Percentiles rank a stretch among this genome's conserved stretches.
Conservation (phyloP, 2,329 filamentous ascomycete genomes). For the Aspergillus nomiae region DNA sequence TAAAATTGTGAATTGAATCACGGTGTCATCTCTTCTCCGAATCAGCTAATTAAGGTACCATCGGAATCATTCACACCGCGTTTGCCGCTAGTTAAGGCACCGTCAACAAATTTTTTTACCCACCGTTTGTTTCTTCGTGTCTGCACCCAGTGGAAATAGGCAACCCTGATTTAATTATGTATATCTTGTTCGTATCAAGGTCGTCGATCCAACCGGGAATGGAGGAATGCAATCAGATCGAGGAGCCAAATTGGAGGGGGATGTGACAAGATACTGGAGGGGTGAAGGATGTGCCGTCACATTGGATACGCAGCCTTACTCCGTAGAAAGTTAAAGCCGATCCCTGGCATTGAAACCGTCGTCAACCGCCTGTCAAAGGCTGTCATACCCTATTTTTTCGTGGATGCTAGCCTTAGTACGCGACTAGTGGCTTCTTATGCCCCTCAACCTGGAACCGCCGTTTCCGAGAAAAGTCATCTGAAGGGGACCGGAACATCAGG, state of each 20-base stretch:
- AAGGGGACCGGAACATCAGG: neutral
- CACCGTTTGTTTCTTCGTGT: neutral
- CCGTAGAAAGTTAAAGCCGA: constrained; percentile 3
- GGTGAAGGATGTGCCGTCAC: constrained; percentile 1
- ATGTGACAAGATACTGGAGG: neutral
- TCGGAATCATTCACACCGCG: constrained; percentile 1
- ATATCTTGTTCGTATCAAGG: neutral
- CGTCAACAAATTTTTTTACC: neutral
- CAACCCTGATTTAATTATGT: neutral
- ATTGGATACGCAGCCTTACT: neutral
- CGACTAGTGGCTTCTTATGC: neutral
- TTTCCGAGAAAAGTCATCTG: constrained; percentile 4
- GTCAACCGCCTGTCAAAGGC: neutral
- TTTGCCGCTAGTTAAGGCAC: constrained; percentile 5
- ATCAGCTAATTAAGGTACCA: constrained; percentile 3
- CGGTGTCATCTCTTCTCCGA: neutral
- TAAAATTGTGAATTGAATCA: neutral
- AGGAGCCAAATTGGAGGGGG: neutral
- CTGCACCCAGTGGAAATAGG: neutral
- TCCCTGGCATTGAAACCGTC: neutral
- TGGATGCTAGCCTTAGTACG: neutral
- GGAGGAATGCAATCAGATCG: neutral
- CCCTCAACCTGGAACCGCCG: neutral
- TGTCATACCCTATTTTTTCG: neutral
- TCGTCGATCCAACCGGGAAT: neutral